Base-by-base conservation (phyloP, 2,329 filamentous ascomycete species). In the Lanzia echinophila region DNA sequence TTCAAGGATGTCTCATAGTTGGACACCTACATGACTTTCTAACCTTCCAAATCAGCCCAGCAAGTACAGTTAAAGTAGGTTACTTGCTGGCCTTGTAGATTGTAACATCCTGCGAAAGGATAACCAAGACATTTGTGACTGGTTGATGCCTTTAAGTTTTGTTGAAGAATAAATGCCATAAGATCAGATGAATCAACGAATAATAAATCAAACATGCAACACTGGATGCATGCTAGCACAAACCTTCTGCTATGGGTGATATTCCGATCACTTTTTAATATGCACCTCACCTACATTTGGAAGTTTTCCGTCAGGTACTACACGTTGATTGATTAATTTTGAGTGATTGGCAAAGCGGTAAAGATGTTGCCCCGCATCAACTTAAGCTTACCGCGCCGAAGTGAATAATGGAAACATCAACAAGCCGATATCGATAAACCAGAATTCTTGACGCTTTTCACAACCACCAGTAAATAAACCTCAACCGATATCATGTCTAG, bases 401-500 rank as follows among this genome's bases (percentile, higher is more conserved):
- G 15, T 43, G n/a, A n/a, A 43, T n/a, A 28, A 28, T 28, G 24
- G 24, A 28, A 28, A 28, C 24, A 28, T 28, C 24, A 28, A 28
- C 4, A 28, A 28, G 24, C 8, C 8, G 24, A 28, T 28, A 28
- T 28, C 24, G 24, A 28, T 28, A 28, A 28, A 28, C 8, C 17
- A 34, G 13, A 28, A 43, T 36, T 15, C 17, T 43, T 31, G 24
- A n/a, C 24, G 24, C 24, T 28, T 28, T 28, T 28, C 24, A 28
- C 24, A 28, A 4, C 24, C 24, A 28, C 8, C 24, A 28, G 24
- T 4, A 28, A 28, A 8, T 8, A 28, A 28, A 4, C 24, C 4
- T 28, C 24, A 28, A 28, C 33, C 50, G 45, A 46, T 28, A 47
- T 50, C 22, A 56, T 60, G 54, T 12, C 49, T 28, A 52, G 46